Base-by-base conservation (phyloP, 1,284 basidiomycete species). In the Apiotrichum mycotoxinovorans region DNA sequence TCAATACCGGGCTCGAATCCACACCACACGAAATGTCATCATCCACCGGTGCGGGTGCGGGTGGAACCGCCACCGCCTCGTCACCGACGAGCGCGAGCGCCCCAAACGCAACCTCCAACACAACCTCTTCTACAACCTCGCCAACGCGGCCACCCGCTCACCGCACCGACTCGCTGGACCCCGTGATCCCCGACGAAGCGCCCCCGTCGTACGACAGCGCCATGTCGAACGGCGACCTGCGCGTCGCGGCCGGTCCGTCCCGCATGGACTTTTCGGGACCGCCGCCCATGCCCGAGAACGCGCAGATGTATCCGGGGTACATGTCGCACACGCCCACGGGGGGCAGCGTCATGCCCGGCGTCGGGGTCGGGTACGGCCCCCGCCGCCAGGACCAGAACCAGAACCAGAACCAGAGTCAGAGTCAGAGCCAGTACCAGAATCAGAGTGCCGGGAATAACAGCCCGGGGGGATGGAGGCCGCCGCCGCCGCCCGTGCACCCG, bases 191-290 rank as follows among this genome's bases (percentile, higher is more conserved):
- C 1, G 66, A 70, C 26, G 71, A 73, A 20, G 64, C 71, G 10
- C 72, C 72, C 20, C 72, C 72, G 20, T 66, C 72, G 3, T 73
- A 73, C 46, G 58, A 62, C 33, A 4, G 33, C 14, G 37, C 65
- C 18, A 49, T 58, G 3, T 60, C 71, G 5, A 44, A 26, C 14
- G 35, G 41, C 22, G 60, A 55, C 45, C 60, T 62, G 12, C 34
- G 25, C 2, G 25, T 77, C 12, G 55, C 60, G 8, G 50, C 66
- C 4, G 75, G 75, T 11, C 75, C 75, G 10, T 26, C 50, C 18
- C 58, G 67, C 4, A 70, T 72, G 66, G 73, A 75, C 55, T 77
- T 75, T 48, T 70, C 67, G 0, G 75, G 75, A 17, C 74, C 75
- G 8, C 75, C 75, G 17, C 75, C 73, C 3, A 54, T 74, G 54